A percentile compares a stretch with the other conserved stretches of the same genome.
Evolutionary conservation across 345 rosid genomes (phyloP).

Genomic region (Populus alba): DNA sequence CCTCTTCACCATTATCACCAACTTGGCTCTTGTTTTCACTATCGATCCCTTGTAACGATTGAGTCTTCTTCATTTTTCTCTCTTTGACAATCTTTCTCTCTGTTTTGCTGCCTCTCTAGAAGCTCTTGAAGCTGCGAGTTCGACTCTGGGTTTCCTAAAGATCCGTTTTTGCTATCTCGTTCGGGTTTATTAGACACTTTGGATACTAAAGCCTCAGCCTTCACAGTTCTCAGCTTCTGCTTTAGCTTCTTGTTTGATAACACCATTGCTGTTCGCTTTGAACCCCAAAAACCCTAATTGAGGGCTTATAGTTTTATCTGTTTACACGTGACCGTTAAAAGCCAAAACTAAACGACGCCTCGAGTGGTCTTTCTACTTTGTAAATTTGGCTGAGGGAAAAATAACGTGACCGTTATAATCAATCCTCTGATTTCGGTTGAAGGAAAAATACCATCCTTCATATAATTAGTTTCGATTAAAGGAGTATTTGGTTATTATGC

Average conservation of each 20-base stretch:
- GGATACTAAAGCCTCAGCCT: slow-evolving; percentile 37
- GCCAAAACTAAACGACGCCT: too few species aligned
- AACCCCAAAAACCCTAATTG: background rate
- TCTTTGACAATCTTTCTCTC: slow-evolving; percentile 70
- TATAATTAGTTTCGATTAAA: too few species aligned
- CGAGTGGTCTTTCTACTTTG: too few species aligned
- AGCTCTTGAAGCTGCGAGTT: slow-evolving; percentile 44
- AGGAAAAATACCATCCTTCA: too few species aligned
- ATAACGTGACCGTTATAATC: too few species aligned
- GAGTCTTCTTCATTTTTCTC: slow-evolving; percentile 59
- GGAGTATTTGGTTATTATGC: too few species aligned
- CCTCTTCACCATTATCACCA: slow-evolving; percentile 4
- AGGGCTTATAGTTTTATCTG: background rate
- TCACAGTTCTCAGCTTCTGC: slow-evolving; percentile 59
- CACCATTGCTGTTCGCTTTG: slow-evolving; percentile 45
- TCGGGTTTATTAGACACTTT: slow-evolving; percentile 19
- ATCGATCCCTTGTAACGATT: slow-evolving; percentile 26
- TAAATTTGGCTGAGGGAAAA: too few species aligned
- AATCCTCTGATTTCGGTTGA: too few species aligned
- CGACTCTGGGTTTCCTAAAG: slow-evolving; percentile 6
- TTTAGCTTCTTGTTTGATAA: slow-evolving; percentile 91
- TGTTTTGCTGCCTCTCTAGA: slow-evolving; percentile 50
- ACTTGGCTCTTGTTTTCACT: background rate
- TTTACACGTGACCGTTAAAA: too few species aligned
- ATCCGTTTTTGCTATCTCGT: background rate